Evolutionary conservation across 345 rosid species (phyloP).

Genomic region (Camelina laxa): DNA sequence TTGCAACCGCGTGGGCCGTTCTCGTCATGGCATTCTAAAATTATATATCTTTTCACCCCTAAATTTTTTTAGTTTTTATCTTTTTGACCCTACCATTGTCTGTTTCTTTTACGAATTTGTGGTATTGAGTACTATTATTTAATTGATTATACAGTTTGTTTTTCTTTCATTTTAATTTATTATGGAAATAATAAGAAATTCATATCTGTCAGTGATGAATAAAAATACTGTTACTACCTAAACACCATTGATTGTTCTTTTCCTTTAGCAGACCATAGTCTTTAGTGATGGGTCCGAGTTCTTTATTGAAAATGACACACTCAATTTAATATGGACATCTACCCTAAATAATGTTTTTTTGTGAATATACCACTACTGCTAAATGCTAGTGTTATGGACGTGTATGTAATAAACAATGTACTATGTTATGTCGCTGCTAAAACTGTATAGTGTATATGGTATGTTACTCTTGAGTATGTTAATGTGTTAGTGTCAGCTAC

Average conservation of each 20-base stretch:
- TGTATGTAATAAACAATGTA: too few relatives aligned
- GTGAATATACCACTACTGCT: background rate
- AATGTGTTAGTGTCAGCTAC: constrained; percentile 30
- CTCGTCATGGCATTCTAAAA: constrained; percentile 54
- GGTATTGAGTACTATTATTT: constrained; percentile 27
- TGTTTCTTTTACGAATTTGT: constrained; percentile 27
- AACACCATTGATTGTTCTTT: constrained; percentile 20
- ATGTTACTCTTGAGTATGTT: background rate
- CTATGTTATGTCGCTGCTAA: background rate
- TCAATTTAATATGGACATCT: background rate
- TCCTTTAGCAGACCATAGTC: constrained; percentile 20
- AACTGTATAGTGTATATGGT: background rate
- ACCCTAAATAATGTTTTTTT: background rate
- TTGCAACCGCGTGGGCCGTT: constrained; percentile 62
- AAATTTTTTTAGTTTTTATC: constrained; percentile 4
- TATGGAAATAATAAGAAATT: constrained; percentile 21
- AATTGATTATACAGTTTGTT: constrained; percentile 32
- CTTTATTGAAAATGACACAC: constrained; percentile 14
- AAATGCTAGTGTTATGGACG: too few relatives aligned
- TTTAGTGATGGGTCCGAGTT: constrained; percentile 37
- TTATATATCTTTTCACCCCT: constrained; percentile 20
- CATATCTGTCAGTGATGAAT: constrained; percentile 27
- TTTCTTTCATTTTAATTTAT: constrained; percentile 2
- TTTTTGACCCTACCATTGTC: constrained; percentile 31
- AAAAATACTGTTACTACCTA: constrained; percentile 24